Conservation (phyloP, 176 grass and related monocot species). For the Phragmites australis region DNA sequence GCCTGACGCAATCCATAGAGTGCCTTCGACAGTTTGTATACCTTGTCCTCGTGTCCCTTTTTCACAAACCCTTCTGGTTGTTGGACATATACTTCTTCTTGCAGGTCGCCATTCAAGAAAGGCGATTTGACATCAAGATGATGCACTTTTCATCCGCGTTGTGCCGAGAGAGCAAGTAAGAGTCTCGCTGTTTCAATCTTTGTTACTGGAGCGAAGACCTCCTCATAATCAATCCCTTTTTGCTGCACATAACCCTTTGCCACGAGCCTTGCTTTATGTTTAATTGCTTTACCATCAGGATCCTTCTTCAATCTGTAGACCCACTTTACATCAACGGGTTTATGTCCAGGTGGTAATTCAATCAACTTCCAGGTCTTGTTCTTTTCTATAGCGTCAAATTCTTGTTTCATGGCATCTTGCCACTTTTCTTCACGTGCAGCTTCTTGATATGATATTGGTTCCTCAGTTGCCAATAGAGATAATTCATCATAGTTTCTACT, state of each 20-base stretch:
- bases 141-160: background rate
- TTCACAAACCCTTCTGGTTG: background rate
- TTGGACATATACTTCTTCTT: background rate
- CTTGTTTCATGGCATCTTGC: no score
- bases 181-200: no score
- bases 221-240: background rate
- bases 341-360: no score
- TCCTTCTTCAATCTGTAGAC: background rate
- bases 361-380: no score
- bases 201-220: background rate
- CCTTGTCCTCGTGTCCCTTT: background rate
- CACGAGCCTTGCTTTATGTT: background rate
- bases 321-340: background rate
- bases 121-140: background rate
- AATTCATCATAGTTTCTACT: no score
- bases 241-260: background rate
- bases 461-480: no score
- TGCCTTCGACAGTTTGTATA: background rate
- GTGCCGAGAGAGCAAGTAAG: no score
- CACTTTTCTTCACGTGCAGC: no score
- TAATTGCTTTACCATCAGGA: background rate
- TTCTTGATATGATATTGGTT: no score
- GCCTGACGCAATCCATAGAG: background rate
- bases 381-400: no score
- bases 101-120: background rate